Evolutionary conservation across 2,329 filamentous ascomycete genomes (phyloP).

Genomic region (Nannizziopsis arthrosporioides): DNA sequence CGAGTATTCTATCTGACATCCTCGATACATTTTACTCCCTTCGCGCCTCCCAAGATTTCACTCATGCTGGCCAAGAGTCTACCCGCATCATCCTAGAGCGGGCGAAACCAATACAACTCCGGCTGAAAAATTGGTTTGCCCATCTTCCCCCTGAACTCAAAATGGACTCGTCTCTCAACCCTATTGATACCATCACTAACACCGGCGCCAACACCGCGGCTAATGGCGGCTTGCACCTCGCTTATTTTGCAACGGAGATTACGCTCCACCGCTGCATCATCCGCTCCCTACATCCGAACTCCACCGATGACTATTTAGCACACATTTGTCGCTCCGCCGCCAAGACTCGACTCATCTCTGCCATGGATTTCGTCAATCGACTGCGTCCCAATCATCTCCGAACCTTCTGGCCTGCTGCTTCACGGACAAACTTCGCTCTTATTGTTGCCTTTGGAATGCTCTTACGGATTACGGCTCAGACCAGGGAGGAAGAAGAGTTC

Average conservation of each 20-base stretch:
- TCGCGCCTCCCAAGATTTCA: conserved; percentile 36
- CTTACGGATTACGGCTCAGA: conserved; percentile 78
- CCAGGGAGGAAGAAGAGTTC: conserved; percentile 81
- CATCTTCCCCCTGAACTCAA: conserved; percentile 38
- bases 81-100: conserved; percentile 41
- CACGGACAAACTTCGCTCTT: conserved; percentile 66
- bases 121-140: conserved; percentile 43
- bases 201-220: conserved; percentile 24
- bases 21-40: conserved; percentile 43
- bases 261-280: conserved; percentile 86
- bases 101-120: conserved; percentile 44
- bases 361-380: conserved; percentile 95
- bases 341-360: conserved; percentile 85
- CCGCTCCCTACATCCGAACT: conserved; percentile 53
- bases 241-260: conserved; percentile 89
- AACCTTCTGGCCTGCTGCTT: conserved; percentile 62
- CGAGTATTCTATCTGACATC: conserved; percentile 42
- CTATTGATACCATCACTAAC: conserved; percentile 27
- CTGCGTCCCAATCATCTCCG: conserved; percentile 73
- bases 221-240: conserved; percentile 68
- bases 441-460: conserved; percentile 89
- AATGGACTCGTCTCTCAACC: conserved; percentile 34
- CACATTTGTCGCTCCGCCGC: conserved; percentile 90
- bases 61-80: conserved; percentile 31
- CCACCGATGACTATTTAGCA: conserved; percentile 64